Base-by-base conservation (phyloP, 176 grass and related monocot species). In the Rhynchospora pubera region DNA sequence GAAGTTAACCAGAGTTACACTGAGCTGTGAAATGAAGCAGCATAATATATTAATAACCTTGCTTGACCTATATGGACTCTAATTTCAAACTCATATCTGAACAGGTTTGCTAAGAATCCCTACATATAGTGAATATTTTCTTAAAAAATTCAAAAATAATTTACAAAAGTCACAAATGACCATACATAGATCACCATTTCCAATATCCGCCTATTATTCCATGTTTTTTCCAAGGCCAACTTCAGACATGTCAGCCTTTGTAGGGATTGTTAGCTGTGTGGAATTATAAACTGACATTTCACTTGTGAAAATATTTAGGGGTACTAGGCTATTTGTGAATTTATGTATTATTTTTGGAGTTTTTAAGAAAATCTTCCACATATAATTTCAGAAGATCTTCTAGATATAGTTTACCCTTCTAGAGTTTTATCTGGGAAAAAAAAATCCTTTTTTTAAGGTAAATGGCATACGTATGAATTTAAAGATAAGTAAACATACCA, bases 401-500 rank as follows among this genome's bases (percentile, higher is more conserved):
- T 42, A 79, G 19, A 78, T 32, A 78, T 46, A 5, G 71, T 45
- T 3, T 11, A 81, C 66, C 2, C 70, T 82, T 82, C 16, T 84
- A 7, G 75, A 32, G 16, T 13, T 8, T 51, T 16, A 44, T 52
- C 48, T 60, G 63, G n/a, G 3, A 55, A 80, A 77, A 39, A n/a
- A 39, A 39, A 39, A 39, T 39, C 34, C 34, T 39, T 39, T 39
- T 39, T 39, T 79, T 39, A 60, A 83, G 51, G 22, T 67, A 52
- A 65, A 46, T 65, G 22, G 2, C 6, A 58, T 24, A 46, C 10
- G 46, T 70, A 43, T 50, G 79, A 39, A 74, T 42, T 21, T 3
- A 66, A 64, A 71, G 71, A 67, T 15, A 50, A 59, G 46, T 83
- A 62, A 88, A 65, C 65, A 89, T 60, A 93, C 93, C 91, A 9